Percentiles rank a stretch among this genome's conserved stretches.
phyloP scores from a whole-genome alignment of 768 basidiomycete genomes.

The Dentipellis fragilis region DNA sequence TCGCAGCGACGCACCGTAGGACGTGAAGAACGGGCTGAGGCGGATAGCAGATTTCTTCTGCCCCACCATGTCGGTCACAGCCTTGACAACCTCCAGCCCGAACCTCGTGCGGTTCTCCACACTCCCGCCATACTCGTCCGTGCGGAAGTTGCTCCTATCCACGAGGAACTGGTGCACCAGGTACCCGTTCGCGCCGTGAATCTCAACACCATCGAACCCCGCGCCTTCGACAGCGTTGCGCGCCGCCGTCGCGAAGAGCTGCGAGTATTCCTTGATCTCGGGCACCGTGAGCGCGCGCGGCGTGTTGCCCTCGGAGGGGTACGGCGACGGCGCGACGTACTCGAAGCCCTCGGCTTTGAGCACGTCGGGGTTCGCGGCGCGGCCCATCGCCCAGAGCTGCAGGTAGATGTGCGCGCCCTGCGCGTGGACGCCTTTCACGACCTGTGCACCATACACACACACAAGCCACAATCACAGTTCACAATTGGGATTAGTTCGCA shows the following conservation, averaged over 20 bases:
- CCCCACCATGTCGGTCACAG: neutral
- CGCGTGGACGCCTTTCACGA: slow-evolving; percentile 26
- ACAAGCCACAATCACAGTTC: neutral
- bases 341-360: slow-evolving; percentile 1
- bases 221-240: neutral
- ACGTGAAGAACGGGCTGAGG: neutral
- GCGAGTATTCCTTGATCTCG: neutral
- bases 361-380: slow-evolving; percentile 11
- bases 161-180: neutral
- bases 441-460: neutral
- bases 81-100: neutral
- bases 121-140: slow-evolving; percentile 1
- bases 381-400: slow-evolving; percentile 30
- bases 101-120: neutral
- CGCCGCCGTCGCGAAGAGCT: neutral
- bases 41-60: neutral
- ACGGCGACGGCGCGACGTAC: neutral
- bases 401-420: slow-evolving; percentile 23
- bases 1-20: neutral
- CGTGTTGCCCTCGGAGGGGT: neutral
- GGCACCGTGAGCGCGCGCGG: neutral
- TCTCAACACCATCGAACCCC: neutral
- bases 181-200: neutral
- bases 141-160: neutral
- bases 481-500: neutral